Base-by-base conservation (phyloP, 176 grass and related monocot genomes). In the Oropetium thomaeum region DNA sequence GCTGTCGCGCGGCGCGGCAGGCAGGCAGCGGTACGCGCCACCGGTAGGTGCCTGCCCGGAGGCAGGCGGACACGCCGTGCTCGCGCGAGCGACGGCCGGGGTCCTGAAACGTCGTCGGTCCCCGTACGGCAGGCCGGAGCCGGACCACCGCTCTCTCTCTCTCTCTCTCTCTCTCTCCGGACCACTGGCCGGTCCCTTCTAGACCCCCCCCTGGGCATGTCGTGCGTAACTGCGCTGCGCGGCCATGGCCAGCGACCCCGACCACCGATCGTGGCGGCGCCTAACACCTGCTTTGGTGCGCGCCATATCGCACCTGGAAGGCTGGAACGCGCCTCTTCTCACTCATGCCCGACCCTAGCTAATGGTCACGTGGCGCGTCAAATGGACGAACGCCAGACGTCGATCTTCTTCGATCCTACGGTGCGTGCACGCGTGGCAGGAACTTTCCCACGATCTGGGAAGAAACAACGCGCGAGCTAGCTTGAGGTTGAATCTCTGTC, bases 11-110 rank as follows among this genome's bases (percentile, higher is more conserved):
- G 10, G 60, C n/a, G n/a, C n/a, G n/a, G n/a, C n/a, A n/a, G n/a
- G n/a, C 47, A 33, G 61, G 43, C 55, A 49, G 78, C 16, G 58
- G 58, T 20, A 68, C 17, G 43, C 7, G 48, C 3, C 39, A 7
- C 47, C 31, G 80, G 37, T 82, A 37, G 80, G 80, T 75, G 70
- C 14, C 61, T 82, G 80, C 61, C 61, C 80, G 70, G 70, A 34
- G 35, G 79, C 79, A 55, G 80, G 70, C 61, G 63, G 70, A 82
- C 80, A 82, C 67, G 35, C 20, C 45, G 70, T 73, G 44, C 27
- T 33, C 61, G 60, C 61, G 60, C 67, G 30, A 16, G 31, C 57
- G 47, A 2, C 25, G 15, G 30, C 71, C 35, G 25, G 53, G 25
- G 53, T 35, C 23, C 55, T 41, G 63, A 35, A 34, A 5, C 6